Evolutionary conservation across 257 asterid genomes (phyloP).

Genomic region (Solanum pinnatisectum): DNA sequence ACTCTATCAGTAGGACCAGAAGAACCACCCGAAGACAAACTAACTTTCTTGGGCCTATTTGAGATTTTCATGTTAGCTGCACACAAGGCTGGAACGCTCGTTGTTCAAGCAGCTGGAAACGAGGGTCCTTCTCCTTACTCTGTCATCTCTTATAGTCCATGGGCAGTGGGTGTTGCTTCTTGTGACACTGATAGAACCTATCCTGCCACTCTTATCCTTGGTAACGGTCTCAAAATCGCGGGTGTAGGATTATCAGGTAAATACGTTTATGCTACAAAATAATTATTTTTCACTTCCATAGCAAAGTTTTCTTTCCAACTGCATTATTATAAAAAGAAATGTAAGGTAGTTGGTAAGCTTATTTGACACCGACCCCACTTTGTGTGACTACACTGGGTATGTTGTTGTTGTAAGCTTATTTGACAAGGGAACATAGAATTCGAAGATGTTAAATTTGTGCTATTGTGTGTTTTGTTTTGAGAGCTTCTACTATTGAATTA

Average conservation of each 20-base stretch:
- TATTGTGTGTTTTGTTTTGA: not conserved
- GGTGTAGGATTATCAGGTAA: constrained; percentile 86
- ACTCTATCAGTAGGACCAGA: constrained; percentile 82
- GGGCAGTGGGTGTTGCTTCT: constrained; percentile 75
- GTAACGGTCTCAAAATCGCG: constrained; percentile 43
- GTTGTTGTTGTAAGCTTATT: not conserved
- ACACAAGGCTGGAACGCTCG: constrained; percentile 64
- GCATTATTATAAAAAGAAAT: not conserved
- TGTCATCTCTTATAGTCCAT: constrained; percentile 80
- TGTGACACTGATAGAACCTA: constrained; percentile 66
- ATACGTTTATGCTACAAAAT: not conserved
- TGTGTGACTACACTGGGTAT: not conserved
- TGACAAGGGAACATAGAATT: not conserved
- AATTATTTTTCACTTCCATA: not conserved
- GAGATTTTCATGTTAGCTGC: constrained; percentile 85
- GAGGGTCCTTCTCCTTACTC: constrained; percentile 75
- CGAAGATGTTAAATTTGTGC: not conserved
- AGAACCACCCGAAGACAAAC: constrained; percentile 59
- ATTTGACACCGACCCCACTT: not conserved
- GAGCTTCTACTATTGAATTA: not conserved
- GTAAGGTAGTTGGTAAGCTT: not conserved
- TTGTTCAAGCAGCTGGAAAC: constrained; percentile 82
- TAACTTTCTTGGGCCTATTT: constrained; percentile 63
- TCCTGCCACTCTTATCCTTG: constrained; percentile 71
- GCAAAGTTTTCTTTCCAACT: not conserved